Evolutionary conservation across 2,329 filamentous ascomycete genomes (phyloP).

Genomic region (Penicillium concentricum): DNA sequence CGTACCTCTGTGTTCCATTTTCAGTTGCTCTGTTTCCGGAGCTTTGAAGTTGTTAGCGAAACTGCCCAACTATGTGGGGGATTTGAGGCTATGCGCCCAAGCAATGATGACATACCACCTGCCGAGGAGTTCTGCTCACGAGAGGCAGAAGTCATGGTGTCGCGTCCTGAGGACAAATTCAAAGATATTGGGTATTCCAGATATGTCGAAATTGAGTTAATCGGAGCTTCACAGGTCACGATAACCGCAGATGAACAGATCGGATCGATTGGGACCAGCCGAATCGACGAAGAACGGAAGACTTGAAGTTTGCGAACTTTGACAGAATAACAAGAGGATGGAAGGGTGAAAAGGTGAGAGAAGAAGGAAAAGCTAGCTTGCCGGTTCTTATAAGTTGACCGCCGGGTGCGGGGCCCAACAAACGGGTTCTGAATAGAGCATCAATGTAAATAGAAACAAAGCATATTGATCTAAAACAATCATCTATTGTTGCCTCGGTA

Average conservation of each 20-base stretch:
- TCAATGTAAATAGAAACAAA: conserved; percentile 3
- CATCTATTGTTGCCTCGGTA: not conserved
- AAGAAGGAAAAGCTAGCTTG: conserved; percentile 3
- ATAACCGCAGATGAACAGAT: not conserved
- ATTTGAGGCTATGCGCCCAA: not conserved
- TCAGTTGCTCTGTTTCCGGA: conserved; percentile 1
- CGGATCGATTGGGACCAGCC: conserved; percentile 10
- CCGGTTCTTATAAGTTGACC: conserved; percentile 6
- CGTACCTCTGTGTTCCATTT: conserved; percentile 3
- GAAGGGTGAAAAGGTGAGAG: not conserved
- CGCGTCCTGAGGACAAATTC: conserved; percentile 1
- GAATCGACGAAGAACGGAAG: conserved; percentile 1
- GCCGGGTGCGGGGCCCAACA: conserved; percentile 11
- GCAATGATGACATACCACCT: conserved; percentile 8
- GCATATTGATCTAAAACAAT: not conserved
- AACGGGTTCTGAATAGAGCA: not conserved
- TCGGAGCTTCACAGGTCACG: not conserved
- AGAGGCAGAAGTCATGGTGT: conserved; percentile 15
- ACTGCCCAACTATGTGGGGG: not conserved
- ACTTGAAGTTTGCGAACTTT: not conserved
- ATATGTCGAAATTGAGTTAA: conserved; percentile 1
- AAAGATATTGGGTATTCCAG: not conserved
- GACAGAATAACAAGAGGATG: conserved; percentile 4
- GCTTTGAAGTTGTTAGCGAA: conserved; percentile 4
- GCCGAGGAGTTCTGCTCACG: conserved; percentile 13